Evolutionary conservation across 306 rosid genomes (phyloP).

Genomic region (Quercus wislizeni): DNA sequence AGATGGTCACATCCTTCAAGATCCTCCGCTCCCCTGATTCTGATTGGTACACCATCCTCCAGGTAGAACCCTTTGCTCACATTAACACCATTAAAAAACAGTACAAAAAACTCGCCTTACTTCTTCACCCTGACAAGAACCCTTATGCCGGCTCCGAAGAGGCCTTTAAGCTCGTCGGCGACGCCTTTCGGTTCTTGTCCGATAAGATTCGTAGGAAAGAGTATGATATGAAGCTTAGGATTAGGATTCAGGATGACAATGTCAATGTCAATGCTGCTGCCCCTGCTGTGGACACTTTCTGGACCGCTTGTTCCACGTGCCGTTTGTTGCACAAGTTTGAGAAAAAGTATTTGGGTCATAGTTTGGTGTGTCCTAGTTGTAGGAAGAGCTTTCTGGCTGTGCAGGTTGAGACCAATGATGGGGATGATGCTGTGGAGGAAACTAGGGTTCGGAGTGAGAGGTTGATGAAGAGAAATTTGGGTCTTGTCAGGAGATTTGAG

Average conservation of each 20-base stretch:
- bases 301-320: constrained; percentile 80
- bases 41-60: constrained; percentile 65
- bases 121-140: constrained; percentile 70
- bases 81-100: constrained; percentile 49
- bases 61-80: constrained; percentile 61
- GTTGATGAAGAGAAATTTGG: constrained; percentile 11
- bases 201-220: constrained; percentile 56
- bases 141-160: constrained; percentile 57
- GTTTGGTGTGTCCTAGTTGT: constrained; percentile 75
- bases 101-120: constrained; percentile 66
- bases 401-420: constrained; percentile 46
- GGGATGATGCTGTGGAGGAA: constrained; percentile 6
- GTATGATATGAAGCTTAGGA: constrained; percentile 59
- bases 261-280: constrained; percentile 24
- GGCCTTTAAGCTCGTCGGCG: constrained; percentile 68
- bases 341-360: constrained; percentile 61
- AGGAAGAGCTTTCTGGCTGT: constrained; percentile 66
- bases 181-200: constrained; percentile 64
- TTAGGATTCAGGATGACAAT: constrained; percentile 57
- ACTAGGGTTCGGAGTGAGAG: constrained; percentile 37
- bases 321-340: constrained; percentile 76
- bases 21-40: constrained; percentile 39
- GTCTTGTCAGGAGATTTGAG: constrained; percentile 1
- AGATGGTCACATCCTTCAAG: constrained; percentile 60
- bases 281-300: constrained; percentile 46